Base-by-base conservation (phyloP, 805 yeast species). In the Ogataea zsoltii region DNA sequence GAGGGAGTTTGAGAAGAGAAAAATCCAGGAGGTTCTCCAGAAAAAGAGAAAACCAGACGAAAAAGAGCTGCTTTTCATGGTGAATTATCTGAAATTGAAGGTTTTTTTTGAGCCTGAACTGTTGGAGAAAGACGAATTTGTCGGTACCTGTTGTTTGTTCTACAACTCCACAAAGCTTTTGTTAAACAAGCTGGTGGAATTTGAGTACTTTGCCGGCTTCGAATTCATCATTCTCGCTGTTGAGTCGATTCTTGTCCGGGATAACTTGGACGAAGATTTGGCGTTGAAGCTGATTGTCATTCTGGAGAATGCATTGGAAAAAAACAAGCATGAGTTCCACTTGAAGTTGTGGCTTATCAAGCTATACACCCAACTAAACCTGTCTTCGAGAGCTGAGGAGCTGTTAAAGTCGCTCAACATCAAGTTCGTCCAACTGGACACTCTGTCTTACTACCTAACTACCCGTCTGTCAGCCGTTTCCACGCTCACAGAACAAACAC, bases 371-470 rank as follows among this genome's bases (percentile, higher is more conserved):
- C 58, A 72, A 15, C 57, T 88, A 7, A 89, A 89, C 39, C 69
- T 80, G 9, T 70, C 71, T 26, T 60, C 75, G 1, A 62, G 70
- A 33, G 83, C 91, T 0, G 54, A 63, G 28, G 59, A 62, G 7
- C 77, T 80, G 37, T 89, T 76, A 61, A 63, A 73, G 13, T 58
- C 70, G 1, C 63, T 91, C 41, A 78, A 80, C 30, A 77, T 89
- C 54, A 88, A 85, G 58, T 82, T 83, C 67, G 65, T 90, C 7
- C 98, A 92, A 64, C 70, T 75, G 41, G 97, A 91, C 57, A 77
- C 88, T 0, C 62, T 86, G 38, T 76, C 83, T 11, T 77, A 80
- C 50, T 72, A 76, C 50, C 55, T 83, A 9, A 64, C 72, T 9
- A 69, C 80, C 0, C 71, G 88, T 39, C 53, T 72, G 19, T 69